A percentile compares a stretch with the other conserved stretches of the same genome.
Evolutionary conservation across 495 filamentous ascomycete genomes (phyloP).

Genomic region (Xylaria flabelliformis): DNA sequence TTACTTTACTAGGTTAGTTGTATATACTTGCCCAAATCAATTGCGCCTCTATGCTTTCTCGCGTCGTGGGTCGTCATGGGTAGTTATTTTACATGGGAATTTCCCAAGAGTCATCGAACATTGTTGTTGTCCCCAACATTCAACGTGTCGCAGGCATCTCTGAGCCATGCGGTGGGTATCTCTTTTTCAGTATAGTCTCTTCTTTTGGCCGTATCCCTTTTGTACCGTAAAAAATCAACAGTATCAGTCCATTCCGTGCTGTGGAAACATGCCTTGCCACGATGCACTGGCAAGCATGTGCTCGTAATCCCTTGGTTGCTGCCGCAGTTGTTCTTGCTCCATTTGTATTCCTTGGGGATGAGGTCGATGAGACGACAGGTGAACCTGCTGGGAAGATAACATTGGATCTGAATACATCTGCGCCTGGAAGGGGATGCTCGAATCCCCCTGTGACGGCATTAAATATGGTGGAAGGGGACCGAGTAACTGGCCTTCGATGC

Average conservation of each 20-base stretch:
- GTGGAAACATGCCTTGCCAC: slow-evolving; percentile 43
- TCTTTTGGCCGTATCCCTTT: neutral
- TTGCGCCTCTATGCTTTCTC: slow-evolving; percentile 17
- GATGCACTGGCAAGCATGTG: slow-evolving; percentile 48
- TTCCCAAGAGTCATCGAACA: neutral
- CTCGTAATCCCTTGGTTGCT: slow-evolving; percentile 47
- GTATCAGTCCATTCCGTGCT: slow-evolving; percentile 40
- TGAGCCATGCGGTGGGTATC: slow-evolving; percentile 40
- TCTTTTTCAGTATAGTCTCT: slow-evolving; percentile 19
- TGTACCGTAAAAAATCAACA: slow-evolving; percentile 29
- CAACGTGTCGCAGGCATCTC: slow-evolving; percentile 17
- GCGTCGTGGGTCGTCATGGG: slow-evolving; percentile 22
- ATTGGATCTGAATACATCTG: slow-evolving; percentile 50
- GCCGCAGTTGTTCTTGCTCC: slow-evolving; percentile 41
- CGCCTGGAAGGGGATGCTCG: slow-evolving; percentile 44
- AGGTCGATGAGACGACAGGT: slow-evolving; percentile 31
- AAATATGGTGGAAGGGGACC: slow-evolving; percentile 55
- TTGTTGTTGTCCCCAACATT: neutral
- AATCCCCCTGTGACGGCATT: slow-evolving; percentile 46
- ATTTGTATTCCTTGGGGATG: slow-evolving; percentile 26
- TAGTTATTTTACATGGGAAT: slow-evolving; percentile 10
- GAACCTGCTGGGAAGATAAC: slow-evolving; percentile 34
- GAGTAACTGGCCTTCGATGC: slow-evolving; percentile 54
- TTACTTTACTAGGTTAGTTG: neutral
- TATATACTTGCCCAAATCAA: slow-evolving; percentile 7